Percentiles rank a stretch among this genome's conserved stretches.
Conservation (phyloP, 371 early-diverging fungal species). For the Saksenaea oblongispora region DNA sequence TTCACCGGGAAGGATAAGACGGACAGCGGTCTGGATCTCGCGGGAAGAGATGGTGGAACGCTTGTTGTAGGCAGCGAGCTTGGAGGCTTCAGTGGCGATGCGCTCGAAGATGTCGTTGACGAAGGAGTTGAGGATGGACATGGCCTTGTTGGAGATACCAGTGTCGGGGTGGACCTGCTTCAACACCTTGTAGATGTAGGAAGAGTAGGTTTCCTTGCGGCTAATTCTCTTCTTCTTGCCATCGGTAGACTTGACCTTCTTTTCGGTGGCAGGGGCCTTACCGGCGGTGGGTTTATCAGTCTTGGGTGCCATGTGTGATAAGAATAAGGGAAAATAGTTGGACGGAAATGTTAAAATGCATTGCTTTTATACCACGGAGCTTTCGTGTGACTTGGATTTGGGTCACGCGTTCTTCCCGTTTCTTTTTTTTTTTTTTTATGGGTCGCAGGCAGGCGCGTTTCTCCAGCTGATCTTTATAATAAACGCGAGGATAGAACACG, state of each 20-base stretch:
- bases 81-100: slow-evolving; percentile 88
- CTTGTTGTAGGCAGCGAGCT: slow-evolving; percentile 95
- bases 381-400: neutral
- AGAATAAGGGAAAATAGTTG: slow-evolving; percentile 5
- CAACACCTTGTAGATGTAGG: slow-evolving; percentile 97
- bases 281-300: slow-evolving; percentile 62
- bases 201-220: slow-evolving; percentile 91
- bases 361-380: slow-evolving; percentile 9
- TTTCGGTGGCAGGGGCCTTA: slow-evolving; percentile 69
- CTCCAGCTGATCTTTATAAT: neutral
- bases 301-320: slow-evolving; percentile 50
- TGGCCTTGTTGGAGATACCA: slow-evolving; percentile 98
- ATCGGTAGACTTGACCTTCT: slow-evolving; percentile 44
- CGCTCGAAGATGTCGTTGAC: slow-evolving; percentile 98
- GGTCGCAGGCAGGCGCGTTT: neutral
- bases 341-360: slow-evolving; percentile 12
- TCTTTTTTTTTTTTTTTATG: neutral
- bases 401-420: neutral
- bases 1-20: slow-evolving; percentile 95
- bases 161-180: slow-evolving; percentile 98
- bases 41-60: slow-evolving; percentile 93
- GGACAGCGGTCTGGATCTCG: slow-evolving; percentile 95
- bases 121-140: slow-evolving; percentile 98
- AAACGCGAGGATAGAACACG: slow-evolving; percentile 9
- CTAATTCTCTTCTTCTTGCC: slow-evolving; percentile 62